Evolutionary conservation across 768 basidiomycete genomes (phyloP).

Genomic region (Boletus pseudo-olivaceus): DNA sequence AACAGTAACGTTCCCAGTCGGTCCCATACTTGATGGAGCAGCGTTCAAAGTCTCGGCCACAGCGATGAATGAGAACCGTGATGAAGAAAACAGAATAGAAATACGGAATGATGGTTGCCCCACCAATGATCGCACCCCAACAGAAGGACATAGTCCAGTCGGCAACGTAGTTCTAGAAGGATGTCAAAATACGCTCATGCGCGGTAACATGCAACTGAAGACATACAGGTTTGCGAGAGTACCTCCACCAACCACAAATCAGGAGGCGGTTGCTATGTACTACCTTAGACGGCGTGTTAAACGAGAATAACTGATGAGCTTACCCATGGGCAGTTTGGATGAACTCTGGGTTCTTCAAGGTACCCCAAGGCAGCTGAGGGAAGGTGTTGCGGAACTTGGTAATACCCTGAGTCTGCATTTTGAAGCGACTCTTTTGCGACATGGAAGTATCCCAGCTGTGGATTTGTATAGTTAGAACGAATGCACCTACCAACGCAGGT

Average conservation of each 20-base stretch:
- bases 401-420: slow-evolving; percentile 93
- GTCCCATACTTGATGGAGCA: slow-evolving; percentile 91
- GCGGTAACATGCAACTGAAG: neutral
- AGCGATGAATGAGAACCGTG: slow-evolving; percentile 85
- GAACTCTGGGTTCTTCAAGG: slow-evolving; percentile 80
- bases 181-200: neutral
- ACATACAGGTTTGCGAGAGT: slow-evolving; percentile 86
- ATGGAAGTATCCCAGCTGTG: slow-evolving; percentile 88
- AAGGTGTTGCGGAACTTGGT: slow-evolving; percentile 84
- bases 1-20: slow-evolving; percentile 94
- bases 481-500: neutral
- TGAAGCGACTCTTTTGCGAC: slow-evolving; percentile 97
- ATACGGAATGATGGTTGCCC: slow-evolving; percentile 82
- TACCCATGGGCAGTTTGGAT: slow-evolving; percentile 95
- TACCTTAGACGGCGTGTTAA: slow-evolving; percentile 5
- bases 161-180: slow-evolving; percentile 80
- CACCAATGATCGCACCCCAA: slow-evolving; percentile 79
- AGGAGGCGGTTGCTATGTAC: slow-evolving; percentile 78
- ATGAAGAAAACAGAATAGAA: slow-evolving; percentile 98
- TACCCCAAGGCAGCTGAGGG: slow-evolving; percentile 86
- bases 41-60: slow-evolving; percentile 92
- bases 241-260: slow-evolving; percentile 92
- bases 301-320: slow-evolving; percentile 9
- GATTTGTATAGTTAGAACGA: slow-evolving; percentile 1
- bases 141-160: slow-evolving; percentile 85